Conservation (phyloP, 257 asterid genomes). For the Penstemon davidsonii region DNA sequence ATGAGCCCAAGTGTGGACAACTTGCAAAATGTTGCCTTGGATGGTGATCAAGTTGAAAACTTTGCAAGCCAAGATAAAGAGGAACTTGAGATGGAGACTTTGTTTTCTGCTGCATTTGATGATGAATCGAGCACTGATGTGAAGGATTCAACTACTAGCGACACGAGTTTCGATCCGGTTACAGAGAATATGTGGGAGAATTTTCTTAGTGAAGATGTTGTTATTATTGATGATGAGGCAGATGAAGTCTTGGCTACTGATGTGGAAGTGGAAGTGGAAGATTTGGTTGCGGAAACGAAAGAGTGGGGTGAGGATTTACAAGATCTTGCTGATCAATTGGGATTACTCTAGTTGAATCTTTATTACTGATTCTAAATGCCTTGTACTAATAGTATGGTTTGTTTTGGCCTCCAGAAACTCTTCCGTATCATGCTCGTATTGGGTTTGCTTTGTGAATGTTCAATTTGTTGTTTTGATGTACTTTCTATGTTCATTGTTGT, state of each 20-base stretch:
- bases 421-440: neutral
- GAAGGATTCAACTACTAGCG: constrained; percentile 27
- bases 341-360: constrained; percentile 25
- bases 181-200: constrained; percentile 57
- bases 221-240: constrained; percentile 27
- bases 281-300: constrained; percentile 47
- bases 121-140: constrained; percentile 45
- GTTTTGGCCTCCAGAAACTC: constrained; percentile 15
- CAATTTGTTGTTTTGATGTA: neutral
- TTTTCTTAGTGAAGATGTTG: constrained; percentile 47
- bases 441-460: neutral
- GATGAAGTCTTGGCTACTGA: constrained; percentile 41
- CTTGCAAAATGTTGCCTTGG: constrained; percentile 34
- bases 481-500: neutral
- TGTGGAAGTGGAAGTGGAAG: constrained; percentile 59
- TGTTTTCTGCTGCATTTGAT: constrained; percentile 45
- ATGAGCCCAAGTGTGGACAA: constrained; percentile 58
- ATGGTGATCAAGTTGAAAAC: constrained; percentile 24
- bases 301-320: constrained; percentile 73
- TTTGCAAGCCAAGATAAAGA: constrained; percentile 31
- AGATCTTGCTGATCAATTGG: constrained; percentile 47
- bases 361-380: neutral
- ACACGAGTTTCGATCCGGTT: constrained; percentile 28
- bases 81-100: constrained; percentile 43
- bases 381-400: neutral